Base-by-base conservation (phyloP, 2,329 filamentous ascomycete species). In the Penicillium palitans region DNA sequence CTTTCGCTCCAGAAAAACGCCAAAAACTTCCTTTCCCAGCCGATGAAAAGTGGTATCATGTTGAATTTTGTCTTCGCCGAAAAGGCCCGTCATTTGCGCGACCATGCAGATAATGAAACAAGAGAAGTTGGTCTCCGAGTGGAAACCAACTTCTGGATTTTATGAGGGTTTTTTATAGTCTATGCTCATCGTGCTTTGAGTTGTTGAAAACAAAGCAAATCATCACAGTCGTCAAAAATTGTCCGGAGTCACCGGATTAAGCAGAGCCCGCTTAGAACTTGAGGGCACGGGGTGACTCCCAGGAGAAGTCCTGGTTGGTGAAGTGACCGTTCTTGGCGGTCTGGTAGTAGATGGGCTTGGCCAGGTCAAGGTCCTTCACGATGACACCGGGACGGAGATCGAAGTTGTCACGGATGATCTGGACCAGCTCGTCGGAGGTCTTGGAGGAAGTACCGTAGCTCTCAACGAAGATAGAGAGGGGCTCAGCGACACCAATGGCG, bases 291-390 rank as follows among this genome's bases (percentile, higher is more conserved):
- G 95, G 93, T 87, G 98, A 87, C 88, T 99, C 95, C 95, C 95
- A 99, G 81, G 83, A 87, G 87, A 99, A 99, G 79, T 79, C 83
- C 87, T 96, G 95, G 90, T 97, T 95, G 81, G 92, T 96, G 82
- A 99, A 99, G 87, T 99, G 95, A 72, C 95, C 95, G 83, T 98
- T 98, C 90, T 97, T 97, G 81, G 95, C 95, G 59, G 95, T 99
- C 84, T 93, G 86, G 86, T 87, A 87, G 89, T 99, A 99, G 84
- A 98, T 97, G 76, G 95, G 95, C 81, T 92, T 91, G 79, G 87
- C 89, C 67, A 99, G 86, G 82, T 95, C 89, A 67, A 99, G 90
- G 83, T 97, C 93, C 83, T 91, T 91, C 81, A 98, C 95, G 73
- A 99, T 98, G 78, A 97, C 92, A 88, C 95, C 95, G 58, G 95